A percentile compares a stretch with the other conserved stretches of the same genome.
phyloP scores from a whole-genome alignment of 768 basidiomycete species.

The Asterophora lycoperdoides region DNA sequence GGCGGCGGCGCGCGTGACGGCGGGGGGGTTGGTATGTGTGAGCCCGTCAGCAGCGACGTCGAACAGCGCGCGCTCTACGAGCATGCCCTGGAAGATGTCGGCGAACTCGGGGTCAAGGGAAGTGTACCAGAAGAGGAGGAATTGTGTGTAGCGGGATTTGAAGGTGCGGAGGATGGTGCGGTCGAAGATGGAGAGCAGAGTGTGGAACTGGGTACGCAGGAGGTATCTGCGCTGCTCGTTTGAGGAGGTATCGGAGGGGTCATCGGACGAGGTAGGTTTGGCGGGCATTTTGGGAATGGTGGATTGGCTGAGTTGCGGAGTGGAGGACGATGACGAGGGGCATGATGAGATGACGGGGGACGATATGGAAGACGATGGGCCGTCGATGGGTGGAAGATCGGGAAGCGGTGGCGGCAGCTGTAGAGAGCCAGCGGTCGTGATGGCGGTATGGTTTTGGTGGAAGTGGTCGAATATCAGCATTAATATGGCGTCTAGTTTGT shows the following conservation, averaged over 20 bases:
- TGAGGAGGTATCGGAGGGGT: conserved; percentile 10
- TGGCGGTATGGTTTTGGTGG: conserved; percentile 38
- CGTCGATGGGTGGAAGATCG: conserved; percentile 30
- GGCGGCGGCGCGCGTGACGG: conserved; percentile 85
- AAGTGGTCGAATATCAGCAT: conserved; percentile 85
- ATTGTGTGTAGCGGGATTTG: conserved; percentile 96
- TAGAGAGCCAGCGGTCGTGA: conserved; percentile 18
- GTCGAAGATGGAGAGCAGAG: conserved; percentile 91
- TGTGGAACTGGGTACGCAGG: conserved; percentile 69
- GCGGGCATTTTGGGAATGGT: conserved; percentile 20
- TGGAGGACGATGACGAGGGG: conserved; percentile 7
- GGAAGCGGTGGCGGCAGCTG: conserved; percentile 27
- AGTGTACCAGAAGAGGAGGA: conserved; percentile 92
- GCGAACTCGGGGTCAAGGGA: conserved; percentile 86
- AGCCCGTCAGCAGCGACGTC: conserved; percentile 13
- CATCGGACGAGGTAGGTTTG: conserved; percentile 13
- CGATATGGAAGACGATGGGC: conserved; percentile 19
- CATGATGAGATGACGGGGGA: conserved; percentile 26
- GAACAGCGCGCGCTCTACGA: conserved; percentile 88
- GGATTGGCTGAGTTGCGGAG: conserved; percentile 15
- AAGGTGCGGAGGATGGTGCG: conserved; percentile 91
- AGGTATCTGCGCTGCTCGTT: conserved; percentile 25
- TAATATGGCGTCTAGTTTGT: conserved; percentile 87
- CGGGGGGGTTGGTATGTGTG: conserved; percentile 39
- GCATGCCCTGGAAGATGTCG: conserved; percentile 90